Base-by-base conservation (phyloP, 352 stramenopile genomes). In the Phytophthora fragariae region DNA sequence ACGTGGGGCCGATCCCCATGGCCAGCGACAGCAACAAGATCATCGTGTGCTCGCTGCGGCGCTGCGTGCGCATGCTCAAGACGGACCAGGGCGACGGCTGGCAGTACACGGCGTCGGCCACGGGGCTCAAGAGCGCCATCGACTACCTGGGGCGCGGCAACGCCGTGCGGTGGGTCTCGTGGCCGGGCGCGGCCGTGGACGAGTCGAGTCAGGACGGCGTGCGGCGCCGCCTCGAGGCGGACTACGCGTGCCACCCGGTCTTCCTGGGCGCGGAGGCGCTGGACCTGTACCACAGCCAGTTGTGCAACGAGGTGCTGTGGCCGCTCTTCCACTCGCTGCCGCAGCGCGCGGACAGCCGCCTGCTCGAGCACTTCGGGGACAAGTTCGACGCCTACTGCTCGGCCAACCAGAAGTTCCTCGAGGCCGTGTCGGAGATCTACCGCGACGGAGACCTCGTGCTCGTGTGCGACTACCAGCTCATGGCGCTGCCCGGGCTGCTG, bases 301-400 rank as follows among this genome's bases (percentile, higher is more conserved):
- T 98, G 49, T 97, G 90, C 79, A 97, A 97, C 62, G 90, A 92
- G 57, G 89, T 97, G 58, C 76, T 98, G 4, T 98, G 92, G 92
- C 92, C 91, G 59, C 82, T 98, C 0, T 97, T 98, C 66, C 92
- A 98, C 70, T 98, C 94, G 61, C 78, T 97, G 6, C 90, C 92
- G 35, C 86, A 91, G 59, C 86, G 92, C 14, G 86, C 83, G 2
- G 87, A 94, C 76, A 90, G 73, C 52, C 82, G 83, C 0, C 55
- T 93, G 55, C 76, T 93, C 15, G 85, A 93, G 65, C 93, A 96
- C 70, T 97, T 98, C 70, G 81, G 80, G 11, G 89, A 94, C 53
- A 93, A 91, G 37, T 98, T 93, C 73, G 88, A 97, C 59, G 87
- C 91, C 47, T 98, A 98, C 74, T 93, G 86, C 76, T 83, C 79